A percentile compares a stretch with the other conserved stretches of the same genome.
Conservation (phyloP, 2,329 filamentous ascomycete genomes). For the Nemania sp. region DNA sequence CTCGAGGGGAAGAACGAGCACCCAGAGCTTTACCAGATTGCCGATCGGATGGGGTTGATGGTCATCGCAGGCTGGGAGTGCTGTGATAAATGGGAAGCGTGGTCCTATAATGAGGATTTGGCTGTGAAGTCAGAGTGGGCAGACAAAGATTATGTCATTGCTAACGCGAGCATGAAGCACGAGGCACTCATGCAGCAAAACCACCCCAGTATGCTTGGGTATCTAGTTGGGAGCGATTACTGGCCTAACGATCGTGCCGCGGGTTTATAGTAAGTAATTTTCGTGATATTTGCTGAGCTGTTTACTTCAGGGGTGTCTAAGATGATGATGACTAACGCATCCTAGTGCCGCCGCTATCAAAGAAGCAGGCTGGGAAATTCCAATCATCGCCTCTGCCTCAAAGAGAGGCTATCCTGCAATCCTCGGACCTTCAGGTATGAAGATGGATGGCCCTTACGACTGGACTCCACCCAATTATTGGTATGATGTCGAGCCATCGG, state of each 20-base stretch:
- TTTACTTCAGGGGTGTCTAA: not conserved
- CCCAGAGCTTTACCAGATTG: constrained; percentile 68
- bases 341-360: constrained; percentile 59
- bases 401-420: constrained; percentile 64
- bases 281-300: not conserved
- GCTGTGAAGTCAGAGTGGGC: constrained; percentile 59
- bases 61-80: constrained; percentile 74
- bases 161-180: constrained; percentile 67
- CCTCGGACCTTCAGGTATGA: constrained; percentile 70
- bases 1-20: constrained; percentile 75
- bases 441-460: constrained; percentile 75
- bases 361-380: constrained; percentile 65
- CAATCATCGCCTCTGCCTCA: constrained; percentile 68
- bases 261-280: constrained; percentile 20
- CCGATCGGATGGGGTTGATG: constrained; percentile 71
- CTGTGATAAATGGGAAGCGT: constrained; percentile 76
- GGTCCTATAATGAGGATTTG: constrained; percentile 69
- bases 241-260: constrained; percentile 71
- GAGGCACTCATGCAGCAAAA: constrained; percentile 70
- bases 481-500: constrained; percentile 60
- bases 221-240: constrained; percentile 71
- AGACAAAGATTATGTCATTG: constrained; percentile 66
- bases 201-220: constrained; percentile 69
- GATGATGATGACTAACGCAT: not conserved
- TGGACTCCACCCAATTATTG: constrained; percentile 75